A percentile compares a stretch with the other conserved stretches of the same genome.
These are phyloP conservation scores for Didymella pomorum DNA, from an alignment of 2,329 filamentous ascomycete genomes.

Conservation along the genomic window DNA sequence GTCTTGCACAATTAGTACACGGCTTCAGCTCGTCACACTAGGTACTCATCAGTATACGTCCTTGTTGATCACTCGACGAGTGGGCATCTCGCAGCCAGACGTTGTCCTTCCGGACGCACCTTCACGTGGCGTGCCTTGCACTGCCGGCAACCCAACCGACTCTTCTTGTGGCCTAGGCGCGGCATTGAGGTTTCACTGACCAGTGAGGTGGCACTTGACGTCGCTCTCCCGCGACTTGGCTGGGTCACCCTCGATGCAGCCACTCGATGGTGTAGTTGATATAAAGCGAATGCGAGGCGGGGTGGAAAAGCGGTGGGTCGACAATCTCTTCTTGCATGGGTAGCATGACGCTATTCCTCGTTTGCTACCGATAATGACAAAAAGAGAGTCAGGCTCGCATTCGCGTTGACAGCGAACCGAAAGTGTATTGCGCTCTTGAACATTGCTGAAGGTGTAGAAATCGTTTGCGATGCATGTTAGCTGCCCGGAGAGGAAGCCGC, in stretches of 20 bases:
- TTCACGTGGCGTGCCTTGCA: slow-evolving; percentile 52
- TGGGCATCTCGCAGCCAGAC: slow-evolving; percentile 5
- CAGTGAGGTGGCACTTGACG: slow-evolving; percentile 20
- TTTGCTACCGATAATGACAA: slow-evolving; percentile 18
- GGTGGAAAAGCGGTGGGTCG: slow-evolving; percentile 23
- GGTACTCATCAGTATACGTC: slow-evolving; percentile 5
- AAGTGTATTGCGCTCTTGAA: background rate
- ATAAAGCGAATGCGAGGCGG: slow-evolving; percentile 35
- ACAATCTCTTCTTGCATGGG: slow-evolving; percentile 26
- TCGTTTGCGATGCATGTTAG: background rate
- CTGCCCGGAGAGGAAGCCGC: background rate
- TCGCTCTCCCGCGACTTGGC: slow-evolving; percentile 18
- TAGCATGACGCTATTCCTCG: slow-evolving; percentile 29
- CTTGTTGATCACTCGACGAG: slow-evolving; percentile 3
- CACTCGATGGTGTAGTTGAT: slow-evolving; percentile 20
- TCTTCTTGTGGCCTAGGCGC: slow-evolving; percentile 50
- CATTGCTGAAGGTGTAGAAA: background rate
- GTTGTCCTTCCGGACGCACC: slow-evolving; percentile 30
- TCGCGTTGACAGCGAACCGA: slow-evolving; percentile 18
- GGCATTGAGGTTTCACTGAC: slow-evolving; percentile 38
- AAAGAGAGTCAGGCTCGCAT: slow-evolving; percentile 22
- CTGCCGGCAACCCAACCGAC: slow-evolving; percentile 44
- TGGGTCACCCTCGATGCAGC: slow-evolving; percentile 16
- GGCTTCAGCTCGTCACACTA: slow-evolving; percentile 52
- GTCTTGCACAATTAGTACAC: slow-evolving; percentile 49